Evolutionary conservation across 2,329 filamentous ascomycete genomes (phyloP).

Genomic region (Mycosphaerella sp.): DNA sequence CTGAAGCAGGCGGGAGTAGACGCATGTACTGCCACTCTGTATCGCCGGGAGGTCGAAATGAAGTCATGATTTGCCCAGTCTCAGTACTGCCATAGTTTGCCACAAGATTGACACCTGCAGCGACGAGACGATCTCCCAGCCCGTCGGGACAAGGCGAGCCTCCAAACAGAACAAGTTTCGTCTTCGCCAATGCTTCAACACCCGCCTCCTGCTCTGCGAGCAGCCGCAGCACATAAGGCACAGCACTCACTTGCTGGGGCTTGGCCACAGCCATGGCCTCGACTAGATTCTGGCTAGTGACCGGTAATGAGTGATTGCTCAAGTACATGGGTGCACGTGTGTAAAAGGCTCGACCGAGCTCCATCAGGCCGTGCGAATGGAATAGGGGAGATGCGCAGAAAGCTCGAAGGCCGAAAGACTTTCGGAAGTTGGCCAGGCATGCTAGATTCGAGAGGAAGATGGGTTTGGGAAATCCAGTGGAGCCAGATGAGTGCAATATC

Average conservation of each 20-base stretch:
- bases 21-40: conserved; percentile 55
- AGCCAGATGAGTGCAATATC: conserved; percentile 50
- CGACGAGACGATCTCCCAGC: conserved; percentile 33
- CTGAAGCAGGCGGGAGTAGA: conserved; percentile 32
- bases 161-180: conserved; percentile 31
- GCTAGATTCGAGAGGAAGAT: conserved; percentile 53
- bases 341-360: conserved; percentile 49
- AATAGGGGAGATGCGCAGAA: conserved; percentile 55
- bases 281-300: conserved; percentile 41
- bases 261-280: conserved; percentile 28
- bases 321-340: conserved; percentile 48
- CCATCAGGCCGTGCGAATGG: conserved; percentile 55
- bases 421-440: conserved; percentile 46
- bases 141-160: conserved; percentile 34
- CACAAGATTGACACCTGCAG: conserved; percentile 32
- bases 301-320: conserved; percentile 51
- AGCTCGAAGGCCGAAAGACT: conserved; percentile 43
- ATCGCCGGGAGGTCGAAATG: conserved; percentile 49
- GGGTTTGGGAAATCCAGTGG: conserved; percentile 56
- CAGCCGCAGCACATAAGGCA: conserved; percentile 60
- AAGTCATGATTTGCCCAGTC: conserved; percentile 57
- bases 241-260: conserved; percentile 50
- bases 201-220: conserved; percentile 55
- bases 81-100: conserved; percentile 48
- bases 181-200: conserved; percentile 25